These are phyloP conservation scores for Excoecaria cochinchinensis DNA, from an alignment of 345 rosid species.

Conservation along the genomic window DNA sequence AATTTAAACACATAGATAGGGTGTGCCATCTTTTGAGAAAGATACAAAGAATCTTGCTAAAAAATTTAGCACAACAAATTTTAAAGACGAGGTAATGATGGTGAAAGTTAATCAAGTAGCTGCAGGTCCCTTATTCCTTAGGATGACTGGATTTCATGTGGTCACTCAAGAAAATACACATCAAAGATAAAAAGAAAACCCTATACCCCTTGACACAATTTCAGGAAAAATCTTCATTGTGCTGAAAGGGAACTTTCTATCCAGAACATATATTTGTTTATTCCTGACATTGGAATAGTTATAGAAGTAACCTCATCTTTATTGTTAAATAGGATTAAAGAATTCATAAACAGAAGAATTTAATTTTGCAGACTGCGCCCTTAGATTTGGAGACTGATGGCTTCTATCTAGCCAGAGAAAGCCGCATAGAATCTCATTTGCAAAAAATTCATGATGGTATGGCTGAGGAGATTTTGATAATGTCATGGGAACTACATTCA, in stretches of 20 bases:
- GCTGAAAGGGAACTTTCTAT: neutral
- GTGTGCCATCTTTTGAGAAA: neutral
- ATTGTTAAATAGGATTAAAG: constrained; percentile 2
- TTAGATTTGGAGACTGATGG: constrained; percentile 72
- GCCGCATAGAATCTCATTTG: constrained; percentile 53
- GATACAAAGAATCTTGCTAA: neutral
- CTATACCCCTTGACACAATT: neutral
- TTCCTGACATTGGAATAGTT: neutral
- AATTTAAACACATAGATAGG: no score
- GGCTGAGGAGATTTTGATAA: constrained; percentile 81
- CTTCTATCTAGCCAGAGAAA: constrained; percentile 60
- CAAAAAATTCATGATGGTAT: constrained; percentile 59
- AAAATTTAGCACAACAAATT: neutral
- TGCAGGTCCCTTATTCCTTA: neutral
- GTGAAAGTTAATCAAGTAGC: neutral
- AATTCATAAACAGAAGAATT: neutral
- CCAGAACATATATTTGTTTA: neutral
- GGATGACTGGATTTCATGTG: neutral
- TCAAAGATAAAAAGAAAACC: neutral
- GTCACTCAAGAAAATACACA: neutral
- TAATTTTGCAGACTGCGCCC: constrained; percentile 68
- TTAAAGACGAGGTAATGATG: neutral
- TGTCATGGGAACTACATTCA: constrained; percentile 63
- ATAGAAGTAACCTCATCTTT: neutral
- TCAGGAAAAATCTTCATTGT: neutral